Base-by-base conservation (phyloP, 2,329 filamentous ascomycete genomes). In the Aaosphaeria arxii region DNA sequence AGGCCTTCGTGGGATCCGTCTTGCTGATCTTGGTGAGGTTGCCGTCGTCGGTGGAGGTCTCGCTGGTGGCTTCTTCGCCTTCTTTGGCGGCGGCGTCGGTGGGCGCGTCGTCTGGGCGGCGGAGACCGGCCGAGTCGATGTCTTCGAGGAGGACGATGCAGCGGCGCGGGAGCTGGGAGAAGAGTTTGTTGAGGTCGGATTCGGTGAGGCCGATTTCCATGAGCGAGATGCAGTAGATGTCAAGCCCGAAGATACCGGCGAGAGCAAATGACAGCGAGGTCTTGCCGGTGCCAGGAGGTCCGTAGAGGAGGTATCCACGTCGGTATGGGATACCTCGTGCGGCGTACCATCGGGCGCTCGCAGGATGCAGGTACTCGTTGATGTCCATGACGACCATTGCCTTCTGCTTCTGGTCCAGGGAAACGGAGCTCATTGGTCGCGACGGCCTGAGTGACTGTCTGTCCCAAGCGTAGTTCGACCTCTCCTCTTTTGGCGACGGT, bases 311-410 rank as follows among this genome's bases (percentile, higher is more conserved):
- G 61, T 94, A 95, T 0, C 90, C 91, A 4, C 90, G 80, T 11
- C 90, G 82, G 65, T 95, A 95, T 0, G 91, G 90, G 30, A 95
- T 92, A 1, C 90, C 90, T 5, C 89, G 80, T 56, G 89, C 87
- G 0, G 85, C 79, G 64, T 96, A 95, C 89, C 89, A 95, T n/a
- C 84, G 77, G 1, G 83, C 81, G 0, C 84, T 88, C 1, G 77
- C 73, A 0, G 88, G 87, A 46, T 89, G 82, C 0, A 94, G 75
- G 54, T 89, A 92, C 57, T 91, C 87, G 55, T 88, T 88, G 59
- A 92, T 85, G 58, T 94, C 89, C 29, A 74, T 73, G 7, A 91
- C 70, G 4, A 92, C 76, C 31, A 77, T 75, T 1, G 78, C 72
- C 68, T 91, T 92, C 60, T 88, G 80, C 41, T 76, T 67, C 6